Evolutionary conservation across 495 filamentous ascomycete species (phyloP), one percentile per base, ranked within the genome.

Genomic region (Penicillium nucicola): DNA sequence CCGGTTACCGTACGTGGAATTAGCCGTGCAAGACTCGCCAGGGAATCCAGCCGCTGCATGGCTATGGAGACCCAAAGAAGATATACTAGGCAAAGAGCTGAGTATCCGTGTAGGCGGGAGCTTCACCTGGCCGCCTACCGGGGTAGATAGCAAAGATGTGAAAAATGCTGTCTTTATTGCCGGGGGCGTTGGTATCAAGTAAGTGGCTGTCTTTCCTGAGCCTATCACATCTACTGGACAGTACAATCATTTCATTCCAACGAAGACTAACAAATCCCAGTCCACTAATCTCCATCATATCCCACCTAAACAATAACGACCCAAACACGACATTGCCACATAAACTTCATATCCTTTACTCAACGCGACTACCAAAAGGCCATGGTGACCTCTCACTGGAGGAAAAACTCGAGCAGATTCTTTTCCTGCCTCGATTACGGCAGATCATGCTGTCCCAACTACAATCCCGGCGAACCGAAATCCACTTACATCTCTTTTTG

Each of bases 181-280:
- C 1, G 89, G 89, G 4, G 90, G 90, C 1, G 84, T 96, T 19
- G 90, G 90, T 1, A 85, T 96, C 36, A 96, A 96, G 73, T 75
- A 57, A 42, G 68, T 62, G 15, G 35, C 4, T 9, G 4, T 28
- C 25, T 28, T 28, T 28, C 25, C 10, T 28, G 7, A 8, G 5
- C 10, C 25, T 28, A 28, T 9, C 25, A 9, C 7, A 28, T 28
- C 25, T 28, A 28, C n/a, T n/a, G n/a, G n/a, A n/a, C n/a, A n/a
- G n/a, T n/a, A n/a, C 7, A 28, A 8, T 8, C 25, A 28, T 28
- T 9, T 11, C 15, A 34, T 12, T 6, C 1, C 12, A 33, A 40
- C 3, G 33, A 11, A 4, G 12, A 28, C 25, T 35, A 31, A 22
- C 13, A 25, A 5, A 4, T 20, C 22, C 13, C 22, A 80, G 77